A percentile compares a stretch with the other conserved stretches of the same genome.
phyloP scores from a whole-genome alignment of 2,329 filamentous ascomycete species.

The Monilinia fructicola region DNA sequence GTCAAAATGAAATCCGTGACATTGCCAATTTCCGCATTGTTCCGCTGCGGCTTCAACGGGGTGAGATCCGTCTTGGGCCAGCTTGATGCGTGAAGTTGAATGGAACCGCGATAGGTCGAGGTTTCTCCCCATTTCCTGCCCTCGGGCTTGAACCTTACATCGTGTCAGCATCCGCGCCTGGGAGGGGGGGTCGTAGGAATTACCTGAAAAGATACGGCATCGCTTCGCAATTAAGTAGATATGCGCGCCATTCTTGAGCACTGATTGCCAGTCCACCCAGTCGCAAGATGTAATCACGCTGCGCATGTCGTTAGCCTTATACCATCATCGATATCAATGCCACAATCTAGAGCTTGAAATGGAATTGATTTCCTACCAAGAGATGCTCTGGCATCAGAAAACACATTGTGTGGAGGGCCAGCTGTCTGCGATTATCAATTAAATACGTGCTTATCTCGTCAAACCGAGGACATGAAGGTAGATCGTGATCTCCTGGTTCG shows the following conservation, averaged over 20 bases:
- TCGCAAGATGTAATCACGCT: conserved; percentile 18
- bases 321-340: not conserved
- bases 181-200: not conserved
- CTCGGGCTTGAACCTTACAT: conserved; percentile 6
- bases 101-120: conserved; percentile 15
- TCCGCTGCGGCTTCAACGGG: not conserved
- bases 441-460: conserved; percentile 22
- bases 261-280: conserved; percentile 18
- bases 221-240: conserved; percentile 19
- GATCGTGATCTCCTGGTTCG: not conserved
- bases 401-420: conserved; percentile 27
- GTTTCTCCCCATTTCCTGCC: not conserved
- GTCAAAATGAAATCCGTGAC: not conserved
- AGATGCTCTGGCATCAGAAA: conserved; percentile 25
- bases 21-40: not conserved
- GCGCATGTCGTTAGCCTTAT: not conserved
- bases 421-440: conserved; percentile 10
- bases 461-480: conserved; percentile 15
- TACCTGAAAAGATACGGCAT: conserved; percentile 10
- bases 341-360: not conserved
- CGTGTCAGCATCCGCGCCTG: not conserved
- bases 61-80: conserved; percentile 13
- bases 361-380: conserved; percentile 10
- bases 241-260: conserved; percentile 24
- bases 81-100: conserved; percentile 8